phyloP scores from a whole-genome alignment of 1,139 yeast genomes.

The Candida sp. region DNA sequence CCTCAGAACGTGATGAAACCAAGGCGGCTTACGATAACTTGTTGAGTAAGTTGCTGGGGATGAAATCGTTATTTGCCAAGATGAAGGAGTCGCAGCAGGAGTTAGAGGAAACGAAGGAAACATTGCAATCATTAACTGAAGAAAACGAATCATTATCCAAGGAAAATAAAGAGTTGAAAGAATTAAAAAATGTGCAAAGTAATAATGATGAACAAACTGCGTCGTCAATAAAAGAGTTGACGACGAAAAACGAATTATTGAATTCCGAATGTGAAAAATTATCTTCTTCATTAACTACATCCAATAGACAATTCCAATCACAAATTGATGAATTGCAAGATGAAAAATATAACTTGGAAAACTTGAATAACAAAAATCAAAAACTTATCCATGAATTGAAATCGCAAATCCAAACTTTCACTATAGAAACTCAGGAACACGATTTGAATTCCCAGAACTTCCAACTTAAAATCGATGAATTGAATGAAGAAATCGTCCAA shows the following conservation, averaged over 20 bases:
- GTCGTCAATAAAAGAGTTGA: constrained; percentile 23
- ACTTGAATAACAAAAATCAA: constrained; percentile 26
- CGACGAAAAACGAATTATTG: constrained; percentile 51
- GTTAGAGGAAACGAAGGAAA: constrained; percentile 53
- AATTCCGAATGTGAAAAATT: constrained; percentile 68
- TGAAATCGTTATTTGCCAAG: constrained; percentile 72
- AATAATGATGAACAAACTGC: constrained; percentile 8
- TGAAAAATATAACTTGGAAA: constrained; percentile 46
- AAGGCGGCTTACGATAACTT: constrained; percentile 75
- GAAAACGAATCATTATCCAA: constrained; percentile 22
- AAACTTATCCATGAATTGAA: constrained; percentile 39
- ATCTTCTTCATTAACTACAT: constrained; percentile 43
- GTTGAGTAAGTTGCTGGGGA: constrained; percentile 69
- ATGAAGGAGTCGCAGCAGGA: constrained; percentile 78
- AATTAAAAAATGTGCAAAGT: not conserved
- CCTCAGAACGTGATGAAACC: constrained; percentile 51
- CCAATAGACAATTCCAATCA: constrained; percentile 45
- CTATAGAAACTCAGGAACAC: constrained; percentile 46
- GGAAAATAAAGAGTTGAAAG: constrained; percentile 4
- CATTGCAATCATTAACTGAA: constrained; percentile 20
- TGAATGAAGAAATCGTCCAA: constrained; percentile 31
- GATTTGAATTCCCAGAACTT: constrained; percentile 41
- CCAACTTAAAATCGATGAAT: constrained; percentile 42
- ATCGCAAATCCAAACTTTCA: constrained; percentile 43
- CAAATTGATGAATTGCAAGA: constrained; percentile 39